Evolutionary conservation across 306 rosid genomes (phyloP).

Genomic region (Castanea crenata): DNA sequence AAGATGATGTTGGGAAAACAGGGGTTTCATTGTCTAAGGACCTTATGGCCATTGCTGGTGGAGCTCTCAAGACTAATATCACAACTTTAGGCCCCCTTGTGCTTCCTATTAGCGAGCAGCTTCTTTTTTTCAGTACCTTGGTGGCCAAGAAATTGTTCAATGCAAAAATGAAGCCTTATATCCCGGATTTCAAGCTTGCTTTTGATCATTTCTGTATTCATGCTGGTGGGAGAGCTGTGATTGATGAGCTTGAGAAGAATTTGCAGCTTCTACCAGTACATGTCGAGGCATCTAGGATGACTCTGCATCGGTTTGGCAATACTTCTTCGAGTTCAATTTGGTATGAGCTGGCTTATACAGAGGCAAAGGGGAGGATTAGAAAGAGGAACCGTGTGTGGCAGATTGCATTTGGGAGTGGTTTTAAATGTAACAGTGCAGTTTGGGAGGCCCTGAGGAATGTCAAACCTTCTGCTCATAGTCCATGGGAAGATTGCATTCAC

Average conservation of each 20-base stretch:
- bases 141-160: conserved; percentile 42
- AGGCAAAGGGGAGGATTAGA: conserved; percentile 53
- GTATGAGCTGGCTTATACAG: conserved; percentile 67
- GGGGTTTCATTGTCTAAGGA: conserved; percentile 63
- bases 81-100: conserved; percentile 63
- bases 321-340: conserved; percentile 70
- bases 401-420: conserved; percentile 69
- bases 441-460: conserved; percentile 67
- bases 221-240: conserved; percentile 69
- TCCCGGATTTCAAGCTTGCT: conserved; percentile 67
- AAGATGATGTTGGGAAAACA: conserved; percentile 51
- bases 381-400: conserved; percentile 63
- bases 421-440: conserved; percentile 73
- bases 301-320: conserved; percentile 69
- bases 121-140: conserved; percentile 43
- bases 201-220: conserved; percentile 75
- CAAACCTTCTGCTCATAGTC: conserved; percentile 43
- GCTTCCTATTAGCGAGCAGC: conserved; percentile 58
- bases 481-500: conserved; percentile 71
- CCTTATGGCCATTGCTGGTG: conserved; percentile 67
- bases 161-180: conserved; percentile 40
- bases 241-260: conserved; percentile 69
- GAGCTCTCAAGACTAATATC: conserved; percentile 56
- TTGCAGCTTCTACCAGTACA: conserved; percentile 53
- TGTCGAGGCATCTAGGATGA: conserved; percentile 68